Base-by-base conservation (phyloP, 441 rosid species). In the Jatropha podagrica region DNA sequence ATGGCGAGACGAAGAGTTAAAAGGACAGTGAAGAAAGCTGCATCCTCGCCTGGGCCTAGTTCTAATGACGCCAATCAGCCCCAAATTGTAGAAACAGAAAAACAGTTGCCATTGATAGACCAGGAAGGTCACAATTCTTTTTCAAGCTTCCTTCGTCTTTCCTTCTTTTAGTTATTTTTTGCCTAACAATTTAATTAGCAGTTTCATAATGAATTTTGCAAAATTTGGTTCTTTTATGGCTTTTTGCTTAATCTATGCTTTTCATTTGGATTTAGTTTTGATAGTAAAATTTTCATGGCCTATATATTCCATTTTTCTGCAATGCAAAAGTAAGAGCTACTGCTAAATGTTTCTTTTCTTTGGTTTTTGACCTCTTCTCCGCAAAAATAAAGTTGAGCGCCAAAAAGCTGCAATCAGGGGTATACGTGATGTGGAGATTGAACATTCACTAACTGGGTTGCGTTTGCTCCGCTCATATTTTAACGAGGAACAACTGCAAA, bases 341-440 rank as follows among this genome's bases (percentile, higher is more conserved):
- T 63, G 20, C 61, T 75, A 63, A 49, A 54, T 68, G 17, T 65
- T 55, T 41, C 32, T 32, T 32, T 32, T 32, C 32, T 32, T 32
- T 32, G 32, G 51, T 62, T 46, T 38, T 46, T 54, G 73, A 56
- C 37, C 32, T n/a, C 23, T 1, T 1, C 59, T 68, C 74, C 44
- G 48, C 72, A 60, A 37, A 15, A 64, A 52, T 13, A 4, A 82
- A 90, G 97, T 86, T 74, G 89, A 95, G 69, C 83, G 90, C 69
- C 87, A 86, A 76, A 74, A 79, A 72, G 89, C 85, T 74, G 97
- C 97, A 60, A 81, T 90, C 40, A 92, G 89, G 72, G 92, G 93
- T 10, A 85, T 86, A 7, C 88, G 96, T 59, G 96, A 93, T 78
- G 88, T 89, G 76, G 91, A 91, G 79, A 83, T 90, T 75, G 94